phyloP scores from a whole-genome alignment of 1,139 yeast species.

The Blastobotrys apis region DNA sequence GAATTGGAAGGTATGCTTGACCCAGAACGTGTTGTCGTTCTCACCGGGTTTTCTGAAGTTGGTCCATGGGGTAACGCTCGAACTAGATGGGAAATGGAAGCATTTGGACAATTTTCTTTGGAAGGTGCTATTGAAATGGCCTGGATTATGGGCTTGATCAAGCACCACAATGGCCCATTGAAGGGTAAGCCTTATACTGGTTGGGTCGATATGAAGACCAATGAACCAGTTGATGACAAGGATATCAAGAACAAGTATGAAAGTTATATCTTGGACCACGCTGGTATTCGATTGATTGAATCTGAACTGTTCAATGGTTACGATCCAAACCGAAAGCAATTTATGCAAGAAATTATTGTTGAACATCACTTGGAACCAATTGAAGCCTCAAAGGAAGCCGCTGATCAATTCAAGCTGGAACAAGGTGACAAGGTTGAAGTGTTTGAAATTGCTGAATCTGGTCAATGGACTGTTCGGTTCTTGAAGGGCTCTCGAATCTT shows the following conservation, averaged over 20 bases:
- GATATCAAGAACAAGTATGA: constrained; percentile 92
- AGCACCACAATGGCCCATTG: constrained; percentile 87
- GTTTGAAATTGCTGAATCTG: constrained; percentile 82
- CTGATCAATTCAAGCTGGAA: constrained; percentile 87
- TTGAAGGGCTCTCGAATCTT: constrained; percentile 88
- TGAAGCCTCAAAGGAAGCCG: constrained; percentile 92
- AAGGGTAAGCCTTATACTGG: constrained; percentile 88
- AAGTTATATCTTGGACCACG: constrained; percentile 77
- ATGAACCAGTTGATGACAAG: constrained; percentile 88
- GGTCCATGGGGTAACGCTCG: constrained; percentile 99
- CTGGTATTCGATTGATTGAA: constrained; percentile 95
- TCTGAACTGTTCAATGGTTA: constrained; percentile 92
- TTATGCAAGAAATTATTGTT: constrained; percentile 91
- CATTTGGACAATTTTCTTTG: constrained; percentile 88
- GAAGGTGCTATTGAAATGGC: constrained; percentile 99
- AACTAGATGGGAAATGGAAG: constrained; percentile 99
- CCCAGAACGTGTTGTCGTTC: constrained; percentile 85
- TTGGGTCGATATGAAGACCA: constrained; percentile 95
- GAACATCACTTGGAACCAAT: constrained; percentile 96
- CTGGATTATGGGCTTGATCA: constrained; percentile 97
- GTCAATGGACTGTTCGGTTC: constrained; percentile 86
- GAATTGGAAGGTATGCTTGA: constrained; percentile 89
- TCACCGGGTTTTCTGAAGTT: constrained; percentile 96
- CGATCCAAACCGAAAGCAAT: constrained; percentile 87
- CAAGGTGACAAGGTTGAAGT: constrained; percentile 94